Percentiles rank a stretch among this genome's conserved stretches.
These are phyloP conservation scores for Parathielavia hyrcaniae DNA, from an alignment of 495 filamentous ascomycete genomes.

Conservation along the genomic window DNA sequence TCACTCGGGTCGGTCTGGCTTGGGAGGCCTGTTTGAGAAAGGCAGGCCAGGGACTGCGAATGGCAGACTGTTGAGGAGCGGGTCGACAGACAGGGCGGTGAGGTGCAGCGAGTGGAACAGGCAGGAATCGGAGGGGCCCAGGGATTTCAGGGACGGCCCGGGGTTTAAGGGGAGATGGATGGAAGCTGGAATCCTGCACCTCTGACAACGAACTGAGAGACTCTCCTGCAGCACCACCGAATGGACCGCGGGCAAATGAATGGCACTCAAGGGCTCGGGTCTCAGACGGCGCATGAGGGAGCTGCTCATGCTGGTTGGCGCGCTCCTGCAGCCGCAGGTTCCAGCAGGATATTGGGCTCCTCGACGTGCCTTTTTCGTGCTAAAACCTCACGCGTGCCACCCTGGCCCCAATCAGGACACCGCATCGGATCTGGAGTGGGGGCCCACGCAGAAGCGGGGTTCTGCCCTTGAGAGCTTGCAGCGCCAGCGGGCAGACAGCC, in stretches of 20 bases:
- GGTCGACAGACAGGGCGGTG: conserved; percentile 7
- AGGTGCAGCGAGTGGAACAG: not conserved
- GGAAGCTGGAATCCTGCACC: conserved; percentile 2
- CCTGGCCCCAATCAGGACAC: conserved; percentile 4
- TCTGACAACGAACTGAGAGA: not conserved
- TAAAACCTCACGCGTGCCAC: conserved; percentile 33
- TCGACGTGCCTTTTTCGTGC: conserved; percentile 34
- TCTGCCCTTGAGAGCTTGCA: conserved; percentile 11
- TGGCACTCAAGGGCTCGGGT: conserved; percentile 29
- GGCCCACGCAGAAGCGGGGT: not conserved
- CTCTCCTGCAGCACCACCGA: conserved; percentile 7
- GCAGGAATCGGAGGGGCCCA: not conserved
- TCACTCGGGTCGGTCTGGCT: conserved; percentile 18
- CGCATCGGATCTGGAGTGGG: conserved; percentile 4
- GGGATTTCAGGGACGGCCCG: conserved; percentile 4
- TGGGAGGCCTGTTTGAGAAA: conserved; percentile 22
- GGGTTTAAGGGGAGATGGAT: conserved; percentile 1
- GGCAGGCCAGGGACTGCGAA: conserved; percentile 23
- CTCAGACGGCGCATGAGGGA: conserved; percentile 7
- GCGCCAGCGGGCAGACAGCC: not conserved
- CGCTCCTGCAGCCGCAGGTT: conserved; percentile 3
- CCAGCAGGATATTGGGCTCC: conserved; percentile 20
- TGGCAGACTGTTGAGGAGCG: conserved; percentile 20
- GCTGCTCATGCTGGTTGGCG: conserved; percentile 5
- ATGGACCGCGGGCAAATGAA: conserved; percentile 20